These are phyloP conservation scores for Eucommia ulmoides DNA, from an alignment of 257 asterid genomes.

Conservation along the genomic window DNA sequence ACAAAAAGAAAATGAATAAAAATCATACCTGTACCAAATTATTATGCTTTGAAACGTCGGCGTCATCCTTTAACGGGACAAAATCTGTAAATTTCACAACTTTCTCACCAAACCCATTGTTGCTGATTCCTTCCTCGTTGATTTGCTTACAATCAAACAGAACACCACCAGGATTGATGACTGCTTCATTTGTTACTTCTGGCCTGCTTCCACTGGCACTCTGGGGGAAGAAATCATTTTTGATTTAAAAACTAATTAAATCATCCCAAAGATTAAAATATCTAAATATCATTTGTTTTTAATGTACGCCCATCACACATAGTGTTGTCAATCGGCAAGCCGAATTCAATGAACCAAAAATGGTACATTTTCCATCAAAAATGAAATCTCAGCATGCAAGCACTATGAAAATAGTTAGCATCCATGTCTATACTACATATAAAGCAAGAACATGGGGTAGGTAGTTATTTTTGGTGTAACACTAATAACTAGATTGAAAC, in stretches of 20 bases:
- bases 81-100: conserved; percentile 21
- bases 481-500: neutral
- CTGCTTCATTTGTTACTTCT: conserved; percentile 16
- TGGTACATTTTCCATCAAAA: neutral
- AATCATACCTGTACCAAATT: conserved; percentile 47
- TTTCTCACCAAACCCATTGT: conserved; percentile 21
- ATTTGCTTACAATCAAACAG: conserved; percentile 17
- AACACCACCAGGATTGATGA: conserved; percentile 10
- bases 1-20: neutral
- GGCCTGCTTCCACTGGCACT: conserved; percentile 19
- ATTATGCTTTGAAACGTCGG: conserved; percentile 30
- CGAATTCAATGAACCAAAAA: neutral
- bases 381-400: too few relatives aligned
- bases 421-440: neutral
- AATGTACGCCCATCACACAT: too few relatives aligned
- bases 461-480: neutral
- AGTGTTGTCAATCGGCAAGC: neutral
- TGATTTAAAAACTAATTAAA: conserved; percentile 1
- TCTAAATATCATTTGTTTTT: too few relatives aligned
- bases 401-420: too few relatives aligned
- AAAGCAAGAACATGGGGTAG: neutral
- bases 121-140: conserved; percentile 14
- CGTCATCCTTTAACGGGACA: conserved; percentile 24
- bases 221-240: conserved; percentile 21
- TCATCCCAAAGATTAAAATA: conserved; percentile 6